phyloP scores from a whole-genome alignment of 2,329 filamentous ascomycete species.

The Hypomyces rosellus region DNA sequence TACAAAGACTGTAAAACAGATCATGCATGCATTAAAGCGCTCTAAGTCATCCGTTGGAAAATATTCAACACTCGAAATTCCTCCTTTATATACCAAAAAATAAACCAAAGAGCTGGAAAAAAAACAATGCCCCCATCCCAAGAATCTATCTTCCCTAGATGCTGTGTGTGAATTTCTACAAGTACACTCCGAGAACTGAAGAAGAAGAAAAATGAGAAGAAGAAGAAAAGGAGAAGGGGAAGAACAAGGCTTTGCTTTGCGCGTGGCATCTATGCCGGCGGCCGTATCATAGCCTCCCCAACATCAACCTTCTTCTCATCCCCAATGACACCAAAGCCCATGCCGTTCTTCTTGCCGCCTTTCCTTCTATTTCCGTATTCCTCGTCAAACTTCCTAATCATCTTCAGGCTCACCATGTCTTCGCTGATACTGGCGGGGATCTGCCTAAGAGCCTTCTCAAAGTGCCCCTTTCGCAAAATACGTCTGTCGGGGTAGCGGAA shows the following conservation, averaged over 20 bases:
- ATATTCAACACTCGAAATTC: no score
- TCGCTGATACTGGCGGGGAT: constrained; percentile 90
- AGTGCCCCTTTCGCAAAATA: constrained; percentile 60
- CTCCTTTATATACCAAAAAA: no score
- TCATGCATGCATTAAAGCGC: no score
- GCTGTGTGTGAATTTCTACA: not conserved
- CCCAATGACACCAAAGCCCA: constrained; percentile 52
- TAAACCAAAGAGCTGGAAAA: no score
- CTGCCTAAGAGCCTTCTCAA: constrained; percentile 77
- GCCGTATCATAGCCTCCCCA: constrained; percentile 41
- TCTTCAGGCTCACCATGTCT: constrained; percentile 80
- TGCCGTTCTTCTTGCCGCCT: constrained; percentile 48
- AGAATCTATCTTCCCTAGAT: no score
- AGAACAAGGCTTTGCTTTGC: not conserved
- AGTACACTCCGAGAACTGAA: not conserved
- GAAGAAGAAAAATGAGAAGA: not conserved
- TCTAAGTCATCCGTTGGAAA: no score
- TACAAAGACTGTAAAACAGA: no score
- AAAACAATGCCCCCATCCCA: no score
- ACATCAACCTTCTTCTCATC: constrained; percentile 30
- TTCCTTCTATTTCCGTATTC: constrained; percentile 80
- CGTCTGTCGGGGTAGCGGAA: constrained; percentile 57
- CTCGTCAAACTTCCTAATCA: constrained; percentile 92
- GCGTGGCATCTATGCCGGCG: not conserved
- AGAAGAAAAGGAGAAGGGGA: not conserved